Percentiles rank a stretch among this genome's conserved stretches.
Conservation (phyloP, 768 basidiomycete species). For the Leccinum longicurvipes region DNA sequence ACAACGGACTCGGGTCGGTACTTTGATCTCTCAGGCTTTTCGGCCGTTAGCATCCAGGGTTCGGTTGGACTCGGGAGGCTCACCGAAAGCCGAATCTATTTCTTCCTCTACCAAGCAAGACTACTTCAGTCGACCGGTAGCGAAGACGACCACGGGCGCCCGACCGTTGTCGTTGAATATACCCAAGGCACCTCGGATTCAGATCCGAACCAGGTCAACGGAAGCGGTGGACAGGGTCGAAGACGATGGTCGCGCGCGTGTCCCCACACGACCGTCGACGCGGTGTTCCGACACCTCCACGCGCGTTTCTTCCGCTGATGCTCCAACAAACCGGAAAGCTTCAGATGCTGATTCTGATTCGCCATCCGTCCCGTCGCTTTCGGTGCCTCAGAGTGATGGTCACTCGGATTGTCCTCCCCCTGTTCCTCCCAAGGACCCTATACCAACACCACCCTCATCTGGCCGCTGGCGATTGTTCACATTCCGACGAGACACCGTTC, state of each 20-base stretch:
- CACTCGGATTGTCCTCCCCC: slow-evolving; percentile 26
- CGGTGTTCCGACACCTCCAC: slow-evolving; percentile 12
- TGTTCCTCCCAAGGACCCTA: slow-evolving; percentile 27
- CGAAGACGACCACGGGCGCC: slow-evolving; percentile 10
- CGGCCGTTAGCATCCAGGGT: slow-evolving; percentile 41
- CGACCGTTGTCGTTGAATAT: slow-evolving; percentile 21
- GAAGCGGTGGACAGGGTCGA: slow-evolving; percentile 23
- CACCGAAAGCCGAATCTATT: slow-evolving; percentile 24
- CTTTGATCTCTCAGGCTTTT: slow-evolving; percentile 53
- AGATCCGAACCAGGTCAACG: slow-evolving; percentile 23
- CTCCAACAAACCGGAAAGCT: slow-evolving; percentile 3
- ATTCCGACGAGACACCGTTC: slow-evolving; percentile 39
- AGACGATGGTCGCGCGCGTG: background rate
- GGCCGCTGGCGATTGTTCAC: slow-evolving; percentile 52
- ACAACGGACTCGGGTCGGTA: slow-evolving; percentile 48
- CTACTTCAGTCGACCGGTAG: slow-evolving; percentile 16
- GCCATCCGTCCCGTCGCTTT: slow-evolving; percentile 11
- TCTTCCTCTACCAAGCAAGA: slow-evolving; percentile 18
- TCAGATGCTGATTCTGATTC: slow-evolving; percentile 9
- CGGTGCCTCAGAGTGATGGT: slow-evolving; percentile 11
- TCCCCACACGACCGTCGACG: slow-evolving; percentile 10
- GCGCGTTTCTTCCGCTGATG: slow-evolving; percentile 15
- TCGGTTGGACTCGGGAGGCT: slow-evolving; percentile 38
- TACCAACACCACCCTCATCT: slow-evolving; percentile 22
- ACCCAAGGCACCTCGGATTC: slow-evolving; percentile 18